These are phyloP conservation scores for Trametes elegans DNA, from an alignment of 768 basidiomycete genomes.

Conservation along the genomic window DNA sequence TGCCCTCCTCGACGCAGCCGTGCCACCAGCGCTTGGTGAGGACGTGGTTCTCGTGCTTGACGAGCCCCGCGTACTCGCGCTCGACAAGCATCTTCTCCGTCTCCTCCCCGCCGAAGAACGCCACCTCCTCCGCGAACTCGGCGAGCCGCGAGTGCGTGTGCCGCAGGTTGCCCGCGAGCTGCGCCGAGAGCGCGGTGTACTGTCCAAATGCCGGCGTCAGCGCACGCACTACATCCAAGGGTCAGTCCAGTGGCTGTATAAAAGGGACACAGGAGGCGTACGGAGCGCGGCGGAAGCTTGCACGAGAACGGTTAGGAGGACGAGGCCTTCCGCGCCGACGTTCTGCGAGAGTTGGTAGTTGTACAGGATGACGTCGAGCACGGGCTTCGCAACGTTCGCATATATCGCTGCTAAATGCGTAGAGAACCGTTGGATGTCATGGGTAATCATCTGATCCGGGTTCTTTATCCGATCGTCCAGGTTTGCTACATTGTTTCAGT, in stretches of 20 bases:
- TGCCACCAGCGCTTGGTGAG: slow-evolving; percentile 85
- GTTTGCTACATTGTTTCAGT: slow-evolving; percentile 54
- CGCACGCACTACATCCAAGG: slow-evolving; percentile 61
- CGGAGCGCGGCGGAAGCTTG: slow-evolving; percentile 80
- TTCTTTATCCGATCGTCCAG: slow-evolving; percentile 96
- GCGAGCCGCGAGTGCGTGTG: slow-evolving; percentile 90
- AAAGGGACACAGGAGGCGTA: slow-evolving; percentile 37
- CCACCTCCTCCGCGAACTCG: slow-evolving; percentile 87
- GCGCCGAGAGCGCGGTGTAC: slow-evolving; percentile 86
- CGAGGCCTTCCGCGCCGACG: slow-evolving; percentile 89
- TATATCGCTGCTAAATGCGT: slow-evolving; percentile 91
- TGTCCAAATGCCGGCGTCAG: slow-evolving; percentile 91
- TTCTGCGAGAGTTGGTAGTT: slow-evolving; percentile 94
- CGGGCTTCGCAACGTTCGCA: slow-evolving; percentile 90
- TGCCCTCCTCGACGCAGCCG: slow-evolving; percentile 88
- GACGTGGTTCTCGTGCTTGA: slow-evolving; percentile 83
- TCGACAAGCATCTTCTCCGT: slow-evolving; percentile 92
- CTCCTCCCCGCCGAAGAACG: slow-evolving; percentile 83
- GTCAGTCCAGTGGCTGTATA: neutral
- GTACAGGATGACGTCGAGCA: slow-evolving; percentile 89
- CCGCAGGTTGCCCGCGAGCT: slow-evolving; percentile 83
- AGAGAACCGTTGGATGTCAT: slow-evolving; percentile 93
- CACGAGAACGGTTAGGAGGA: slow-evolving; percentile 79
- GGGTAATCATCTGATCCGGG: slow-evolving; percentile 94
- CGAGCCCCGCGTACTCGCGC: slow-evolving; percentile 78